Evolutionary conservation across 2,329 filamentous ascomycete species (phyloP).

Genomic region (Ploettnerulaceae sp.): DNA sequence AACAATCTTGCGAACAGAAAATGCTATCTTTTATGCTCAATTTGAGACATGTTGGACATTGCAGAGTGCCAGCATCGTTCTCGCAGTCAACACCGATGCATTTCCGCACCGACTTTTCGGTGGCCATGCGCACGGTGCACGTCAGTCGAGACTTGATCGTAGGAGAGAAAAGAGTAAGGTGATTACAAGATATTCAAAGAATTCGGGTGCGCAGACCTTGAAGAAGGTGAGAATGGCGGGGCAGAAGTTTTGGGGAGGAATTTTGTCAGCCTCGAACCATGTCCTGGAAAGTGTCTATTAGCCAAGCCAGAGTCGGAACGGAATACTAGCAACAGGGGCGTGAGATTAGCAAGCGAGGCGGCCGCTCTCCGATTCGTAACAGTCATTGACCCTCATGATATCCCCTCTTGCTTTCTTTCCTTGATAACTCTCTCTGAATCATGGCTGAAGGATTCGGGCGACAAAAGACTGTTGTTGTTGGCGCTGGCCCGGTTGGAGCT

Average conservation of each 20-base stretch:
- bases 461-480: conserved; percentile 66
- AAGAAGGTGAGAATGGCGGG: conserved; percentile 16
- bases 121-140: conserved; percentile 16
- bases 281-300: not conserved
- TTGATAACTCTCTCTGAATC: not conserved
- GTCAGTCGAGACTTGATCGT: not conserved
- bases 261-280: conserved; percentile 22
- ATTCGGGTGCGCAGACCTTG: too few relatives aligned
- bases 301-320: conserved; percentile 14
- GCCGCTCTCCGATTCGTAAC: conserved; percentile 13
- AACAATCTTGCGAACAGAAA: conserved; percentile 98
- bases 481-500: conserved; percentile 89
- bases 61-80: conserved; percentile 78
- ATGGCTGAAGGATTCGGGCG: conserved; percentile 12
- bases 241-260: conserved; percentile 15
- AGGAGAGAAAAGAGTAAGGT: not conserved
- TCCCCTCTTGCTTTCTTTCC: not conserved
- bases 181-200: not conserved
- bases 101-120: conserved; percentile 52
- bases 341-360: conserved; percentile 10
- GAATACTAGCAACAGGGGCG: conserved; percentile 11
- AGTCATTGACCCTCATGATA: conserved; percentile 13
- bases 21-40: conserved; percentile 81
- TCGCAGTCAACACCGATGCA: conserved; percentile 80
- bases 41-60: conserved; percentile 95